phyloP scores from a whole-genome alignment of 2,329 filamentous ascomycete genomes.

The Diaporthe sp. region DNA sequence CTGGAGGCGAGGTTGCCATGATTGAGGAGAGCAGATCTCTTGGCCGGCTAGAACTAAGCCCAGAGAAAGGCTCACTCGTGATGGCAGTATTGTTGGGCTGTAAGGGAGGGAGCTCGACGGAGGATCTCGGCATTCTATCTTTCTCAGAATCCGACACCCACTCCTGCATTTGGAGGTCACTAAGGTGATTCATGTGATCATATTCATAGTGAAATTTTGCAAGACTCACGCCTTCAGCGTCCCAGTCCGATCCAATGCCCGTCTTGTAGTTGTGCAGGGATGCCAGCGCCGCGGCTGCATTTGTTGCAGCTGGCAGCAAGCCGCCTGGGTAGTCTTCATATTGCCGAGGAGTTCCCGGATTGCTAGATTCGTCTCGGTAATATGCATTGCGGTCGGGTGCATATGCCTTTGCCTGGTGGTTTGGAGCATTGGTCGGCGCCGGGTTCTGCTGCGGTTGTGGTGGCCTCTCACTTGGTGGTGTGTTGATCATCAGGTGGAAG shows the following conservation, averaged over 20 bases:
- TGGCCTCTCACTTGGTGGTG: conserved; percentile 71
- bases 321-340: conserved; percentile 77
- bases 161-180: conserved; percentile 62
- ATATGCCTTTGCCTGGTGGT: conserved; percentile 59
- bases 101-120: conserved; percentile 81
- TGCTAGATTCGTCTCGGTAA: conserved; percentile 75
- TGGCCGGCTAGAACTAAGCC: conserved; percentile 71
- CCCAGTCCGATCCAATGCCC: conserved; percentile 77
- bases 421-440: conserved; percentile 41
- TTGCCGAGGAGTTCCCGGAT: conserved; percentile 76
- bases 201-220: conserved; percentile 27
- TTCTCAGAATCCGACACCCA: conserved; percentile 80
- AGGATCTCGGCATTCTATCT: conserved; percentile 72
- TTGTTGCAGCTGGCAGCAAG: conserved; percentile 76
- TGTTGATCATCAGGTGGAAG: conserved; percentile 96
- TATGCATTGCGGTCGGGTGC: conserved; percentile 75
- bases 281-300: conserved; percentile 87
- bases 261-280: conserved; percentile 82
- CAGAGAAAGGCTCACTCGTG: conserved; percentile 80
- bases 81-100: conserved; percentile 70
- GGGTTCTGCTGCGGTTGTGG: conserved; percentile 51
- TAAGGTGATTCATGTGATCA: conserved; percentile 26
- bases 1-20: conserved; percentile 83
- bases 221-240: conserved; percentile 78
- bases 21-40: conserved; percentile 88